Conservation (phyloP, 208 protist genomes). For the Novymonas esmeraldas region DNA sequence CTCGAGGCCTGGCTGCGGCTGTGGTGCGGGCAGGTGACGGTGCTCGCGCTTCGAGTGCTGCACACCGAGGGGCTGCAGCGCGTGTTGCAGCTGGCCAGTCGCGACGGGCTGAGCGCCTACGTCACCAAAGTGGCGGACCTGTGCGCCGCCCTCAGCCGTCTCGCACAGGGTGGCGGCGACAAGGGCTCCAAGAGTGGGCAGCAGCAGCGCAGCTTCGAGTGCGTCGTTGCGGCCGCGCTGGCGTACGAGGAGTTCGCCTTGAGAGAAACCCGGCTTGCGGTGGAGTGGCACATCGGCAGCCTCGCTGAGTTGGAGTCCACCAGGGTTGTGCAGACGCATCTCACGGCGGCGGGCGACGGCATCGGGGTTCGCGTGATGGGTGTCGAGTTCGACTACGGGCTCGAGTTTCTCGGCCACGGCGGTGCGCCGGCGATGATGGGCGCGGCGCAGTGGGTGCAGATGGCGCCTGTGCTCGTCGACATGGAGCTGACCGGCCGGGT, state of each 20-base stretch:
- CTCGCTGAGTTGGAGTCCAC: slow-evolving; percentile 70
- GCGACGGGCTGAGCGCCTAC: slow-evolving; percentile 54
- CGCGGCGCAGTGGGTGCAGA: slow-evolving; percentile 27
- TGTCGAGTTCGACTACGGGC: slow-evolving; percentile 62
- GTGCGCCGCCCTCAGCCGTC: slow-evolving; percentile 51
- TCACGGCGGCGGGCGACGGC: slow-evolving; percentile 41
- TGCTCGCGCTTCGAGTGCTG: slow-evolving; percentile 69
- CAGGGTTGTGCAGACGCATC: slow-evolving; percentile 73
- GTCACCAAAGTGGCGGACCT: slow-evolving; percentile 52
- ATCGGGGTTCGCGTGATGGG: slow-evolving; percentile 66
- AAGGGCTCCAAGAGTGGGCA: neutral
- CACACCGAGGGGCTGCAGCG: slow-evolving; percentile 71
- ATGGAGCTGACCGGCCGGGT: slow-evolving; percentile 20
- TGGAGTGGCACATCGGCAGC: slow-evolving; percentile 50
- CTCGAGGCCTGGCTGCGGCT: slow-evolving; percentile 57
- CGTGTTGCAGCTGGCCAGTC: slow-evolving; percentile 54
- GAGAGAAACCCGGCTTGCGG: slow-evolving; percentile 50
- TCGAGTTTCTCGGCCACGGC: slow-evolving; percentile 84
- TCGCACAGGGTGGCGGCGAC: slow-evolving; percentile 23
- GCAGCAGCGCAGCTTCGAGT: slow-evolving; percentile 1
- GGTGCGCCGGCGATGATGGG: slow-evolving; percentile 48
- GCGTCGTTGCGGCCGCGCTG: slow-evolving; percentile 44
- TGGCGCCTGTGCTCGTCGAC: slow-evolving; percentile 19
- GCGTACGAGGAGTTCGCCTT: slow-evolving; percentile 58
- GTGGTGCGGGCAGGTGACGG: slow-evolving; percentile 72